Base-by-base conservation (phyloP, 2,329 filamentous ascomycete species). In the Sphaerulina musiva region DNA sequence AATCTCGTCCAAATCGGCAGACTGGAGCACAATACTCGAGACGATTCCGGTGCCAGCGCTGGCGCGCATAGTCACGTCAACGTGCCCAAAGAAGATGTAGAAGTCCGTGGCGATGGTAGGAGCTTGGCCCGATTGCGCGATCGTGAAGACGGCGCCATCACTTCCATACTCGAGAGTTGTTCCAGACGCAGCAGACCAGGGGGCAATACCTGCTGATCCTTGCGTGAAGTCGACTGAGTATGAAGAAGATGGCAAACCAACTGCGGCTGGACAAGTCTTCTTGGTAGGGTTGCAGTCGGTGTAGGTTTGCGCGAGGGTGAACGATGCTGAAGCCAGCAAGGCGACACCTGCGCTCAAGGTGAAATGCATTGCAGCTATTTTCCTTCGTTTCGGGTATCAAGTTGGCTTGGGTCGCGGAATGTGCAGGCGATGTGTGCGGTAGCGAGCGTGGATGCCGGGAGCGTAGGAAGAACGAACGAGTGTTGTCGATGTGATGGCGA, bases 81-180 rank as follows among this genome's bases (percentile, higher is more conserved):
- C 83, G 56, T 84, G 82, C 51, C 89, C 89, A 62, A 86, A 92
- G 72, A 95, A 90, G 72, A 95, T 85, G 74, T 89, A 93, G 69
- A 90, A 92, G 63, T 84, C 82, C 23, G 59, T 60, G 10, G 53
- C 45, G 9, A 62, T 61, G 11, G 59, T 76, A 91, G 90, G 87
- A 0, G 89, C 86, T 64, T 95, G 82, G 59, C 84, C 82, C 59
- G 82, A 78, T 68, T 84, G 78, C 53, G 70, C 74, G 72, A 95
- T 84, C 48, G 80, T 85, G 73, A 95, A 91, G 52, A 79, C 74
- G 43, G 87, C 86, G 38, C 86, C 87, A 39, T 69, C 55, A 53
- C 78, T 76, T 52, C 78, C 77, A 68, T 84, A 90, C 11, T 74
- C 73, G 52, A 92, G 76, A 7, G 71, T 72, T 48, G 87, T 87